Base-by-base conservation (phyloP, 2,329 filamentous ascomycete genomes). In the Juglanconis juglandina region DNA sequence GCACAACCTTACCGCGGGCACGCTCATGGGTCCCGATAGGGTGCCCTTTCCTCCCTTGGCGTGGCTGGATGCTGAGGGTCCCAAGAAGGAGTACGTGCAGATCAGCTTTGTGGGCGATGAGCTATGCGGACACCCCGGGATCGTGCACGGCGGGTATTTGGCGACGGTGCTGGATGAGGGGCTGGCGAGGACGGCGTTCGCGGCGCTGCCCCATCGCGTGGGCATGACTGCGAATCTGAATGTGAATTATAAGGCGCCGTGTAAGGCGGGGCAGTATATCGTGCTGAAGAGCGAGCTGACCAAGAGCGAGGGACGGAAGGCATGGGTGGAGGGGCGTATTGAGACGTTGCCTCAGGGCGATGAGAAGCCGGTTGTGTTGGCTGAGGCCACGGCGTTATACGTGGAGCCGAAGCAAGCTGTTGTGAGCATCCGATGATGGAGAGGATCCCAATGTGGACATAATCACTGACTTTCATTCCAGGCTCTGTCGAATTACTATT, bases 131-230 rank as follows among this genome's bases (percentile, higher is more conserved):
- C 93, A 98, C 73, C 90, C 91, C 5, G 92, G 90, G 3, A 91
- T 98, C 64, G 84, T 97, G 6, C 95, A 98, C 72, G 94, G 94
- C 54, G 94, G 94, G 0, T 78, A 96, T 65, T 79, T 98, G 59
- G 94, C 94, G n/a, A 97, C 94, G 11, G 82, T 98, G 72, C 79
- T 98, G 56, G 94, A 98, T 71, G 94, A 98, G 74, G 92, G 91
- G 0, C 79, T 98, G 48, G 94, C 90, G 37, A 82, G 92, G 58
- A 96, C 91, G 74, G 96, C 91, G 71, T 96, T 98, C 75, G 87
- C 86, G 5, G 92, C 91, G 32, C 79, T 98, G 69, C 94, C 94
- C 35, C 91, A 94, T 71, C 90, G 92, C 67, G 85, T 95, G 64
- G 88, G 88, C 63, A 83, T 97, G 72, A 98, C 95, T 46, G 95